Conservation (phyloP, 108 stramenopile genomes). For the Heterococcus sp. region DNA sequence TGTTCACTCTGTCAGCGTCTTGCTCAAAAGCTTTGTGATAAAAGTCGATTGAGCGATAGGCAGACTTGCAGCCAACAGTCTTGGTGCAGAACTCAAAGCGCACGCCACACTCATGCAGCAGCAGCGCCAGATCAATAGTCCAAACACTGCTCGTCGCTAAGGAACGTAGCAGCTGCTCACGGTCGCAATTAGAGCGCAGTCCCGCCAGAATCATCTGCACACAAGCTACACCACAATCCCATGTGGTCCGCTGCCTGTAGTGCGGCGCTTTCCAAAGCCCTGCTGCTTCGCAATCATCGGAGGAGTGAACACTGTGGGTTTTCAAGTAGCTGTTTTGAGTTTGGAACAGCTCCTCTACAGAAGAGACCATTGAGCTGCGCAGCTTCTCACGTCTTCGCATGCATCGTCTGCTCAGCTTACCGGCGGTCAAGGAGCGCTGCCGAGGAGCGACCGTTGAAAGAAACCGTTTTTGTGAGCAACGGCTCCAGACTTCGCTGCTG, state of each 20-base stretch:
- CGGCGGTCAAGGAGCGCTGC: too few species aligned
- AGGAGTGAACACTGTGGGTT: too few species aligned
- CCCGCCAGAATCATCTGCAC: conserved; percentile 30
- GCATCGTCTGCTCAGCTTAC: too few species aligned
- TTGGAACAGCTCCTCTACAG: too few species aligned
- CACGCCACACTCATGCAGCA: conserved; percentile 28
- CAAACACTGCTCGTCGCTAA: conserved; percentile 32
- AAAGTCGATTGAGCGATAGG: conserved; percentile 23
- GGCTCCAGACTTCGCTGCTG: too few species aligned
- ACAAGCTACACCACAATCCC: conserved; percentile 46
- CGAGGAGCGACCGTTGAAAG: too few species aligned
- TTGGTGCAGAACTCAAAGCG: conserved; percentile 32
- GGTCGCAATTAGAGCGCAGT: conserved; percentile 6
- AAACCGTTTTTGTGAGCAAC: too few species aligned
- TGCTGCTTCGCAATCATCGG: too few species aligned
- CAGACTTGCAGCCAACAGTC: conserved; percentile 19
- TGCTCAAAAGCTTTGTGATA: conserved; percentile 20
- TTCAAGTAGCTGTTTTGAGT: too few species aligned
- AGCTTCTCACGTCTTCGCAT: background rate
- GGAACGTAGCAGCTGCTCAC: conserved; percentile 14
- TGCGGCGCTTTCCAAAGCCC: background rate
- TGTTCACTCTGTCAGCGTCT: conserved; percentile 13
- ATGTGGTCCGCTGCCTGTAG: conserved; percentile 11
- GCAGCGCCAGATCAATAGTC: conserved; percentile 44
- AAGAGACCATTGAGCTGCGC: too few species aligned